Conservation (phyloP, 192 early-diverging fungal genomes). For the Backusella mclennaniae region DNA sequence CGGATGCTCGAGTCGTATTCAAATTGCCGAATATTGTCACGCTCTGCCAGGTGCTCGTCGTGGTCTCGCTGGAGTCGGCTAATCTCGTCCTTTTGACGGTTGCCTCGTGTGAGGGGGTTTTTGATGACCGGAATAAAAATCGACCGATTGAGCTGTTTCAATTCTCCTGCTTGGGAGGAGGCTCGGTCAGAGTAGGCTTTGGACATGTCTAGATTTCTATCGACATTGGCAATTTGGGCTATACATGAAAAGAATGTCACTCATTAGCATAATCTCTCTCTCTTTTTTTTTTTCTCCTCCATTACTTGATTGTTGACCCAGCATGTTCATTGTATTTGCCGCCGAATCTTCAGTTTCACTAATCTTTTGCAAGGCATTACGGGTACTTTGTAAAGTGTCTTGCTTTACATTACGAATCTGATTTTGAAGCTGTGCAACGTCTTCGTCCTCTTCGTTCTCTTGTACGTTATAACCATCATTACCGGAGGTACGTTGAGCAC, state of each 20-base stretch:
- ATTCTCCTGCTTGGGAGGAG: conserved; percentile 47
- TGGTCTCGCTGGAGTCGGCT: conserved; percentile 48
- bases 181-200: conserved; percentile 55
- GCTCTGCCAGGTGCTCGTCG: conserved; percentile 42
- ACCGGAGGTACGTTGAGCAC: not conserved
- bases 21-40: conserved; percentile 51
- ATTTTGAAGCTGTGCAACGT: conserved; percentile 53
- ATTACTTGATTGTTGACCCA: conserved; percentile 62
- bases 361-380: conserved; percentile 60
- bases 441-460: conserved; percentile 58
- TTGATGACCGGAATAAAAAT: conserved; percentile 68
- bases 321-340: conserved; percentile 57
- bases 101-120: conserved; percentile 64
- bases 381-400: conserved; percentile 66
- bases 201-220: conserved; percentile 63
- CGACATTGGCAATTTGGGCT: conserved; percentile 45
- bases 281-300: not conserved
- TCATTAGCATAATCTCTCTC: not conserved
- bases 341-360: conserved; percentile 60
- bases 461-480: not conserved
- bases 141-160: conserved; percentile 68
- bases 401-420: conserved; percentile 59
- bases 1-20: conserved; percentile 56
- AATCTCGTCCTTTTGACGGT: conserved; percentile 57
- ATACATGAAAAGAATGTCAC: not conserved